phyloP scores from a whole-genome alignment of 805 yeast genomes.

The Candida boidinii region DNA sequence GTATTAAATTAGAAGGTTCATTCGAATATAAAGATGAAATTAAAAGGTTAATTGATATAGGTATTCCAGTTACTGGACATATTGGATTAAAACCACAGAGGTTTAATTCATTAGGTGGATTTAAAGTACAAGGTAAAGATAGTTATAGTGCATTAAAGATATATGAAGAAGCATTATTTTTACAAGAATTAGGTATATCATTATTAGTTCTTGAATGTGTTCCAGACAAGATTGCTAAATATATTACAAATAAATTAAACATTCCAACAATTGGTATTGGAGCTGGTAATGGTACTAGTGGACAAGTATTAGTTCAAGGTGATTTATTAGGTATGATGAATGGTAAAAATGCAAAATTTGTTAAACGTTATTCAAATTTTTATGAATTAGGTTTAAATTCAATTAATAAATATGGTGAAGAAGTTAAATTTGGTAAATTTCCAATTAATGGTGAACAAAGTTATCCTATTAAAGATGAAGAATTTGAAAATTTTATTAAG shows the following conservation, averaged over 20 bases:
- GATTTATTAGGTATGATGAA: constrained; percentile 76
- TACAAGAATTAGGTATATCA: constrained; percentile 74
- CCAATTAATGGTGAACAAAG: constrained; percentile 59
- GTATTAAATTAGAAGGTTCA: constrained; percentile 84
- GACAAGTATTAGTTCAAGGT: constrained; percentile 84
- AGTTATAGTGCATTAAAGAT: constrained; percentile 48
- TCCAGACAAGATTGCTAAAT: constrained; percentile 62
- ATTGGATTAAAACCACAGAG: constrained; percentile 91
- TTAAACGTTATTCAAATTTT: constrained; percentile 55
- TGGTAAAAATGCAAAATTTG: constrained; percentile 58
- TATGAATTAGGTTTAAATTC: constrained; percentile 41
- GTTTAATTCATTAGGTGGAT: constrained; percentile 73
- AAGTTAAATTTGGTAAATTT: constrained; percentile 46
- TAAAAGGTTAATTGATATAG: constrained; percentile 47
- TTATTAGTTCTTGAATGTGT: constrained; percentile 76
- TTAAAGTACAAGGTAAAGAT: constrained; percentile 71
- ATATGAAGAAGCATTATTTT: constrained; percentile 54
- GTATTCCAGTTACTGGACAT: constrained; percentile 89
- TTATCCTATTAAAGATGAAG: constrained; percentile 61
- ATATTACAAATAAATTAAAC: constrained; percentile 47
- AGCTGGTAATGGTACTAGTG: constrained; percentile 77
- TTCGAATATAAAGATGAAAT: constrained; percentile 47
- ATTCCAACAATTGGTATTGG: constrained; percentile 95
- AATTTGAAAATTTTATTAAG: constrained; percentile 35
- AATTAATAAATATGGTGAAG: constrained; percentile 44